phyloP scores from a whole-genome alignment of 164 flowering plant genomes.

The Magnolia sinica region DNA sequence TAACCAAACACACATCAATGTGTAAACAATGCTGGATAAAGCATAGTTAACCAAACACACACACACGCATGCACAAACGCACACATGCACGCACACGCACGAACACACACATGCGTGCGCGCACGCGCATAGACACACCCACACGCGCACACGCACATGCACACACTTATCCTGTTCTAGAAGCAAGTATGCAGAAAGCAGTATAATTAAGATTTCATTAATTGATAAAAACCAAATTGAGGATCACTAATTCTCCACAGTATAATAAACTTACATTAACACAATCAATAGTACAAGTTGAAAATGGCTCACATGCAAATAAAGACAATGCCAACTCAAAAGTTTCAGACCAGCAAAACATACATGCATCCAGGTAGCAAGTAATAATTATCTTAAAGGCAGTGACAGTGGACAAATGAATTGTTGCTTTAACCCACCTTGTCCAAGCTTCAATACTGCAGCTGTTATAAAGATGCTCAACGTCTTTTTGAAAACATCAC shows the following conservation, averaged over 20 bases:
- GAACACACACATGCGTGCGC: too few relatives aligned
- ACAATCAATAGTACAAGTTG: neutral
- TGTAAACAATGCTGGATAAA: too few relatives aligned
- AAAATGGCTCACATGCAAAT: neutral
- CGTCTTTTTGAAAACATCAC: constrained; percentile 72
- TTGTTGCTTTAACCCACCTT: constrained; percentile 38
- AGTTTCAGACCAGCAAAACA: neutral
- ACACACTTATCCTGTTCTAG: too few relatives aligned
- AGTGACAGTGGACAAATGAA: neutral
- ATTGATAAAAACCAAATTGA: too few relatives aligned
- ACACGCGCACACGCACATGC: too few relatives aligned
- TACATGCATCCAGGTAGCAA: neutral
- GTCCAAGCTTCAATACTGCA: constrained; percentile 90
- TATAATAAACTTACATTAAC: neutral
- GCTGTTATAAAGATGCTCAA: constrained; percentile 91
- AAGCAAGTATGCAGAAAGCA: too few relatives aligned
- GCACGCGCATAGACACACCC: too few relatives aligned
- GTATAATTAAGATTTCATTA: too few relatives aligned
- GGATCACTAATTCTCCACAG: neutral
- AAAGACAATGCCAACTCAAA: neutral
- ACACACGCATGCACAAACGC: too few relatives aligned
- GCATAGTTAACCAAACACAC: too few relatives aligned
- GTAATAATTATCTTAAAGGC: neutral
- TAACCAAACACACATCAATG: too few relatives aligned
- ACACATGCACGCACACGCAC: too few relatives aligned